Evolutionary conservation across 2,329 filamentous ascomycete genomes (phyloP), one percentile per base, ranked within the genome.

Genomic region (Monosporascus sp.): DNA sequence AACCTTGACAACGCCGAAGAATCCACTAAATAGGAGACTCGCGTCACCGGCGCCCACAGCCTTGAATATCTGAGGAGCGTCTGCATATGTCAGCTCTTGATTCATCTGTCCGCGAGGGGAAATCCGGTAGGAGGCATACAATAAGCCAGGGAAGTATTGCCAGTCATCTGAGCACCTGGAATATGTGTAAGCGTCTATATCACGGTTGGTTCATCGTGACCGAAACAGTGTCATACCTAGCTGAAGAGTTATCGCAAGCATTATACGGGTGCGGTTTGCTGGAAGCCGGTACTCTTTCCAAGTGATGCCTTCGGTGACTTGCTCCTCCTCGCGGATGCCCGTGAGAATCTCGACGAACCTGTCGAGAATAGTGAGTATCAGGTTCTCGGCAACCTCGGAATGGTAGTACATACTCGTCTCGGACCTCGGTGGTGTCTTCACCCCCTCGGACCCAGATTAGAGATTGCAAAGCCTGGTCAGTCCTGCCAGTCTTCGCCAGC

Each of bases 1-100:
- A 24, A 80, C 74, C 62, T 80, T 80, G 54, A 78, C 73, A 7
- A 78, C 65, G 3, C 77, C 77, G 44, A 81, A 80, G 64, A 80
- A 78, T 9, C 77, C 78, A 1, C 75, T 79, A 50, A 80, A 70
- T 7, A 80, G 67, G 39, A 78, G 73, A 31, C 69, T 66, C n/a
- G 74, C 67, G 43, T 72, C 64, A 5, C 76, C 75, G 6, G 76
- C 75, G 4, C 77, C 77, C 9, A 80, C 74, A 3, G 75, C 70
- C 15, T 68, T 67, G 64, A 80, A 80, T 41, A 80, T 75, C 59
- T 80, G 77, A 1, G 74, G 77, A 1, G 76, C 76, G 58, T 77
- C 69, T 71, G 22, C 6, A 7, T 45, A 24, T 25, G n/a, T 53
- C 38, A 52, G 64, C 62, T 60, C n/a, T 45, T 7, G 43, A 27